A percentile compares a stretch with the other conserved stretches of the same genome.
Conservation (phyloP, 345 rosid genomes). For the Heritiera littoralis region DNA sequence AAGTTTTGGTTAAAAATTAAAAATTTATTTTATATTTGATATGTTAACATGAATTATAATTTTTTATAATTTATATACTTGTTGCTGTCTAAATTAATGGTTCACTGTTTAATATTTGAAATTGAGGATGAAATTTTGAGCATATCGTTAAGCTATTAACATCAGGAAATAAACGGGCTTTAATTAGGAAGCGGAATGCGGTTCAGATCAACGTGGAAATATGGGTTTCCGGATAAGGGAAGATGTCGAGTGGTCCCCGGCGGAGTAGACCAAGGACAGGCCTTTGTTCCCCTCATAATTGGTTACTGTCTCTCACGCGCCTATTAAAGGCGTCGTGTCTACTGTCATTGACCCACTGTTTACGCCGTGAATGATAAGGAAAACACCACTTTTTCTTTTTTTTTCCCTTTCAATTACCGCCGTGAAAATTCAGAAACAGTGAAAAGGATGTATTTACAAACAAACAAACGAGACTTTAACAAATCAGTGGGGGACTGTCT, state of each 20-base stretch:
- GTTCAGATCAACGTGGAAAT: background rate
- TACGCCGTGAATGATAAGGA: background rate
- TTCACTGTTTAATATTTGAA: background rate
- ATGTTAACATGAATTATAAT: no score
- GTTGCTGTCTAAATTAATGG: background rate
- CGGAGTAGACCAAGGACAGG: background rate
- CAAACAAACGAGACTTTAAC: background rate
- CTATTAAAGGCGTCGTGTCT: background rate
- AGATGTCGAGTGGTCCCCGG: conserved; percentile 21
- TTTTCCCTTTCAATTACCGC: background rate
- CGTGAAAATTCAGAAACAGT: background rate
- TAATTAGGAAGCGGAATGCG: background rate
- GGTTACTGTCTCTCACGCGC: background rate
- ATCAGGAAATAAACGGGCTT: background rate
- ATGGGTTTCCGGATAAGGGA: conserved; percentile 21
- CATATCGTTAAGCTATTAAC: background rate
- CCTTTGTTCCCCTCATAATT: background rate
- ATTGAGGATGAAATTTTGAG: background rate
- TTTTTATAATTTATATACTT: no score
- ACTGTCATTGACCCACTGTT: background rate
- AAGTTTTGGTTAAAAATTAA: no score
- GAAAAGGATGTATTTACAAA: background rate
- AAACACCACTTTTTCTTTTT: background rate
- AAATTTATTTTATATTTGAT: no score
- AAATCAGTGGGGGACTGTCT: background rate